Conservation (phyloP, 179 eudicot species). For the Sideroxylon spinosum region DNA sequence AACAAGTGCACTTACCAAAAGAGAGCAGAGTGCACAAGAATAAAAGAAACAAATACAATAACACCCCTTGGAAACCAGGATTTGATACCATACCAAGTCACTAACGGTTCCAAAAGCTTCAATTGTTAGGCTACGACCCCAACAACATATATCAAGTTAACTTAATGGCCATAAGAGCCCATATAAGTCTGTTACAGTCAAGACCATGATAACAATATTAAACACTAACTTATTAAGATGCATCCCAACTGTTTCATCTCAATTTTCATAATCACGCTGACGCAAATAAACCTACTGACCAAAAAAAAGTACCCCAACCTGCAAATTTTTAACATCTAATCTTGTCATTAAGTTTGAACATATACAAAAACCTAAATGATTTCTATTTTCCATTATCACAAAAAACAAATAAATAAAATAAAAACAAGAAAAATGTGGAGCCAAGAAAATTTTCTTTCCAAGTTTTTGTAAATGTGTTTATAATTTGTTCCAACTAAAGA, state of each 20-base stretch:
- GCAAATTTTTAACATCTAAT: neutral
- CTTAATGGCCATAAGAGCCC: neutral
- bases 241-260: neutral
- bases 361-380: neutral
- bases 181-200: neutral
- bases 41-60: no score
- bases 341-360: neutral
- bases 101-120: no score
- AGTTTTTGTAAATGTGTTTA: neutral
- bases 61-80: no score
- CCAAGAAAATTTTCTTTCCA: neutral
- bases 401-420: neutral
- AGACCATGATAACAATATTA: neutral
- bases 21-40: no score
- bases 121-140: no score
- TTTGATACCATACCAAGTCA: no score
- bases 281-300: neutral
- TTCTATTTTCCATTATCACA: neutral
- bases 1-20: no score
- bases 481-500: neutral
- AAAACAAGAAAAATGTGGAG: neutral
- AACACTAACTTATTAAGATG: neutral
- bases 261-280: neutral
- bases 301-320: neutral
- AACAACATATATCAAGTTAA: neutral